Conservation (phyloP, 331 rosid genomes). For the Erythrophleum ivorense region DNA sequence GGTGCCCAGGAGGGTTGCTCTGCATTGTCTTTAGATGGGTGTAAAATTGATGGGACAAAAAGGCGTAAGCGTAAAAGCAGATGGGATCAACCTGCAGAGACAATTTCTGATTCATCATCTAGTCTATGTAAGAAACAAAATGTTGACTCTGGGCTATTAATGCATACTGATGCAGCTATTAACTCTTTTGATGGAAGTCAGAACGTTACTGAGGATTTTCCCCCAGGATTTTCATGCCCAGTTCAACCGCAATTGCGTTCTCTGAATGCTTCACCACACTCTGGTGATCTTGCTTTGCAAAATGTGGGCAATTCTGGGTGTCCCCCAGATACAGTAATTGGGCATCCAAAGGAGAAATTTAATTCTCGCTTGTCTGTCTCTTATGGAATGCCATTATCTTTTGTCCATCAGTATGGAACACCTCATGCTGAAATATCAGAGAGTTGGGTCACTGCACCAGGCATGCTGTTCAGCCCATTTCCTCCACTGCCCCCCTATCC, state of each 20-base stretch:
- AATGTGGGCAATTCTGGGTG: slow-evolving; percentile 44
- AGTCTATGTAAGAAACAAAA: slow-evolving; percentile 55
- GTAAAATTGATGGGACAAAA: slow-evolving; percentile 49
- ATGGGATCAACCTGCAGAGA: slow-evolving; percentile 95
- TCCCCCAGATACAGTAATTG: slow-evolving; percentile 50
- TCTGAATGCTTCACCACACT: slow-evolving; percentile 44
- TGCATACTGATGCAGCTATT: slow-evolving; percentile 45
- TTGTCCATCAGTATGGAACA: slow-evolving; percentile 69
- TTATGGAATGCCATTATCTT: slow-evolving; percentile 79
- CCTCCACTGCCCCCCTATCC: slow-evolving; percentile 87
- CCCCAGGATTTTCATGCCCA: slow-evolving; percentile 94
- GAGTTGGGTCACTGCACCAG: slow-evolving; percentile 82
- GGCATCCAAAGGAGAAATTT: slow-evolving; percentile 81
- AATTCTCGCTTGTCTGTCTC: slow-evolving; percentile 75
- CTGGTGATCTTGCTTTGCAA: slow-evolving; percentile 44
- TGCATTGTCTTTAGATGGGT: slow-evolving; percentile 46
- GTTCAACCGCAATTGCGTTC: slow-evolving; percentile 42
- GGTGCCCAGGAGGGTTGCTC: slow-evolving; percentile 60
- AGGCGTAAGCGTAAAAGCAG: slow-evolving; percentile 93
- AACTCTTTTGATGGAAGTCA: slow-evolving; percentile 48
- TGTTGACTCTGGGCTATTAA: slow-evolving; percentile 35
- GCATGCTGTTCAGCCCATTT: slow-evolving; percentile 87
- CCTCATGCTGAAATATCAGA: slow-evolving; percentile 59
- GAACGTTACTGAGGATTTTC: slow-evolving; percentile 71
- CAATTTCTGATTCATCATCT: slow-evolving; percentile 43